phyloP scores from a whole-genome alignment of 768 basidiomycete species.

The Suillus variegatus region DNA sequence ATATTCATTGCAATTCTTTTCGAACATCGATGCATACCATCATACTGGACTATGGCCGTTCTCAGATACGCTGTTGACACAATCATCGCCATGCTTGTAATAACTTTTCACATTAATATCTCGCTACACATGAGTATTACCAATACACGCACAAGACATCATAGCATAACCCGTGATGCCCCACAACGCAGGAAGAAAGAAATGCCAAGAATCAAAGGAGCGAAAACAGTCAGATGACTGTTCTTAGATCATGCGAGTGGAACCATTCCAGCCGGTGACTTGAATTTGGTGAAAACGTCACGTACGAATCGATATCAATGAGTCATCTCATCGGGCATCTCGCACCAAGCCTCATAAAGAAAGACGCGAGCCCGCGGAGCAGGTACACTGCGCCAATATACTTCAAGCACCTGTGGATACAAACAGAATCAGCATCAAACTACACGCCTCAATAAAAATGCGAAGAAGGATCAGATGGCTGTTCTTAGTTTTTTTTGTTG shows the following conservation, averaged over 20 bases:
- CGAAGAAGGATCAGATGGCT: conserved; percentile 30
- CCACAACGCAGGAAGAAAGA: neutral
- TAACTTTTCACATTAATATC: neutral
- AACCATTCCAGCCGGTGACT: no score
- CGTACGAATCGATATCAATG: neutral
- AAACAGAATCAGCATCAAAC: neutral
- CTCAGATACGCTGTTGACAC: neutral
- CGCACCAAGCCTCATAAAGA: neutral
- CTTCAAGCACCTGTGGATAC: neutral
- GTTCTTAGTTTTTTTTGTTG: conserved; percentile 31
- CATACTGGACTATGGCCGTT: neutral
- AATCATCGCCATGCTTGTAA: neutral
- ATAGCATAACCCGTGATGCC: neutral
- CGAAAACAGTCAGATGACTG: neutral
- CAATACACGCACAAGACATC: neutral
- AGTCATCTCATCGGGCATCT: neutral
- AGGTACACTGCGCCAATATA: neutral
- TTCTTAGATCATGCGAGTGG: neutral
- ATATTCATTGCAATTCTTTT: neutral
- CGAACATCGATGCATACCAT: neutral
- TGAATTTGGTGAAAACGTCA: neutral
- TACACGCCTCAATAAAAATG: neutral
- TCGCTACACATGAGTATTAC: neutral
- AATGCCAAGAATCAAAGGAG: neutral
- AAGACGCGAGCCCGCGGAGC: neutral